A percentile compares a stretch with the other conserved stretches of the same genome.
These are phyloP conservation scores for Phyllostachys edulis DNA, from an alignment of 176 grass and related monocot species.

Conservation along the genomic window DNA sequence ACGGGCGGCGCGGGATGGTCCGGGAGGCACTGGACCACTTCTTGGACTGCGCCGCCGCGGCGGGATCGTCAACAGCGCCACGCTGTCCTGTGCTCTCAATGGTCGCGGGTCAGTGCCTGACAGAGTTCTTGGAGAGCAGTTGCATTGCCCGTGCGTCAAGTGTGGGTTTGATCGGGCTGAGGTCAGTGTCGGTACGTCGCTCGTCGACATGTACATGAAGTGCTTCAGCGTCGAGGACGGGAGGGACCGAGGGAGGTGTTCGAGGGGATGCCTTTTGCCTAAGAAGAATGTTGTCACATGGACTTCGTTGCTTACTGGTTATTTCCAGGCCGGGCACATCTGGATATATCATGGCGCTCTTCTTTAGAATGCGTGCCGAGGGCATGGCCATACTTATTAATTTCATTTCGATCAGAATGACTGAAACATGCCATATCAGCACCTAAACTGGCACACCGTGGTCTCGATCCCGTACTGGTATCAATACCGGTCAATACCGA, in stretches of 20 bases:
- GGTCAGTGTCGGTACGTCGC: conserved; percentile 37
- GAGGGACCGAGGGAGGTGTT: conserved; percentile 45
- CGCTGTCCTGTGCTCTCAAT: conserved; percentile 36
- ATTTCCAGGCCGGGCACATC: neutral
- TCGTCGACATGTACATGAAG: conserved; percentile 58
- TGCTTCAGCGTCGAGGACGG: conserved; percentile 3
- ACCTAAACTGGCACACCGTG: too few relatives aligned
- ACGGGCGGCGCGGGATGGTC: neutral
- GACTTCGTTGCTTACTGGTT: conserved; percentile 48
- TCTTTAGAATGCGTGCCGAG: conserved; percentile 54
- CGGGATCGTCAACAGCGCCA: neutral
- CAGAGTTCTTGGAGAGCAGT: conserved; percentile 39
- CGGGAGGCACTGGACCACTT: conserved; percentile 36
- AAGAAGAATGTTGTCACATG: conserved; percentile 47
- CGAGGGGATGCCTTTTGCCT: conserved; percentile 39
- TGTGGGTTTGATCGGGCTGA: conserved; percentile 21
- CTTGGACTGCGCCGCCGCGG: neutral
- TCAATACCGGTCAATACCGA: too few relatives aligned
- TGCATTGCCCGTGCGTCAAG: conserved; percentile 53
- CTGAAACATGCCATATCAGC: too few relatives aligned
- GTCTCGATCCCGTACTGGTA: too few relatives aligned
- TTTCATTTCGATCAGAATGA: too few relatives aligned
- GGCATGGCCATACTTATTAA: too few relatives aligned
- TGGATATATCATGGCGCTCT: conserved; percentile 27
- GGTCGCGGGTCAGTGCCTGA: conserved; percentile 24